These are phyloP conservation scores for Geotrichum citri-aurantii DNA, from an alignment of 1,139 yeast genomes.

Conservation along the genomic window DNA sequence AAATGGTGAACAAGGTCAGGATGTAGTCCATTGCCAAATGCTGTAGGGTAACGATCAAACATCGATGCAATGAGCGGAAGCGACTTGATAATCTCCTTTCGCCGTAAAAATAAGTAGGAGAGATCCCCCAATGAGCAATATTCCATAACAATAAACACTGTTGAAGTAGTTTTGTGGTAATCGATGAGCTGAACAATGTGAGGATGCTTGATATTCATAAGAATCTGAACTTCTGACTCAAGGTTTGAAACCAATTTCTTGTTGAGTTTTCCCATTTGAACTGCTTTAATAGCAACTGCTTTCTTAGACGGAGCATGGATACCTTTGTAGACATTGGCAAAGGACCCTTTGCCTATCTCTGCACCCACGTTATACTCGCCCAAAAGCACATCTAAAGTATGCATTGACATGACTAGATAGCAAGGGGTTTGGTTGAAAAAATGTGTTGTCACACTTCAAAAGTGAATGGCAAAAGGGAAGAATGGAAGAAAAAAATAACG, in stretches of 20 bases:
- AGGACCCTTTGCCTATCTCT: conserved; percentile 91
- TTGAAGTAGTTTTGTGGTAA: conserved; percentile 68
- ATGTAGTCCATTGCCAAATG: conserved; percentile 68
- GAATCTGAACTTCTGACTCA: conserved; percentile 82
- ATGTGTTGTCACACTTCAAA: not conserved
- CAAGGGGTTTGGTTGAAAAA: not conserved
- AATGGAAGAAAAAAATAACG: not conserved
- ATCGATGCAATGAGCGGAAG: conserved; percentile 77
- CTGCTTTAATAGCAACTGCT: conserved; percentile 84
- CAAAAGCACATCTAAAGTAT: conserved; percentile 6
- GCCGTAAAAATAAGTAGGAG: conserved; percentile 73
- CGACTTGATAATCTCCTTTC: conserved; percentile 63
- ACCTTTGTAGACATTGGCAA: conserved; percentile 89
- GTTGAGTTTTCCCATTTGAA: conserved; percentile 73
- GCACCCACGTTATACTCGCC: conserved; percentile 48
- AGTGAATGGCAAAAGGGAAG: not conserved
- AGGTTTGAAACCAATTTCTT: conserved; percentile 83
- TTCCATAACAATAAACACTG: conserved; percentile 93
- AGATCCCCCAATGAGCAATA: conserved; percentile 93
- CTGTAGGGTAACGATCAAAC: conserved; percentile 77
- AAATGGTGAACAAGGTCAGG: conserved; percentile 76
- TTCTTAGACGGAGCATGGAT: conserved; percentile 41
- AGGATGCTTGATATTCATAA: conserved; percentile 83
- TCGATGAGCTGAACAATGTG: conserved; percentile 85
- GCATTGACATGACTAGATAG: conserved; percentile 8